phyloP scores from a whole-genome alignment of 2,329 filamentous ascomycete genomes.

The Pleomassaria siparia region DNA sequence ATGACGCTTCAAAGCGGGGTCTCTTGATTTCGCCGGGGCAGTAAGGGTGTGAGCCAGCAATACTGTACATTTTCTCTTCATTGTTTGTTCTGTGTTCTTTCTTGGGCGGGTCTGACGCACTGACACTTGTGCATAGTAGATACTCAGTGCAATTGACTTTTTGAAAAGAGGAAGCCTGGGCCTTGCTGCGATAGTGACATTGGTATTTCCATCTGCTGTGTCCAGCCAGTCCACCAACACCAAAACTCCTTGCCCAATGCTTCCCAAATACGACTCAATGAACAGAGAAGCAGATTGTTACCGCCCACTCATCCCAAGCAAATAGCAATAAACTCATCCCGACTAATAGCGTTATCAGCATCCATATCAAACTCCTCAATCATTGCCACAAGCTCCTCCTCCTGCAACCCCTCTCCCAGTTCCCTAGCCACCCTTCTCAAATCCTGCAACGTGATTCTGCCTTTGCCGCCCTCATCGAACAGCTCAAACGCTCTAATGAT shows the following conservation, averaged over 20 bases:
- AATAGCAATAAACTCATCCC: constrained; percentile 68
- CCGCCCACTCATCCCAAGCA: constrained; percentile 50
- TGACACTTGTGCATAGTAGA: constrained; percentile 42
- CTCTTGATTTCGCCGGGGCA: constrained; percentile 87
- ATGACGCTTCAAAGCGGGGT: constrained; percentile 73
- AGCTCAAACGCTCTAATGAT: constrained; percentile 87
- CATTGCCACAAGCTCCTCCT: constrained; percentile 92
- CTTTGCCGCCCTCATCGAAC: constrained; percentile 92
- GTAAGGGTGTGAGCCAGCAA: constrained; percentile 51
- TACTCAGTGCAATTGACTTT: constrained; percentile 22
- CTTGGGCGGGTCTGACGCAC: constrained; percentile 18
- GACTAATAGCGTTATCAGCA: constrained; percentile 75
- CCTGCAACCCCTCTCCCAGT: constrained; percentile 87
- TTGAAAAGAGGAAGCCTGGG: not conserved
- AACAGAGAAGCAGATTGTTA: not conserved
- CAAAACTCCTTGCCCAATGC: constrained; percentile 2
- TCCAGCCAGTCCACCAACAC: not conserved
- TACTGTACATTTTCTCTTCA: constrained; percentile 35
- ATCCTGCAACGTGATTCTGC: constrained; percentile 86
- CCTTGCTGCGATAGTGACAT: constrained; percentile 3
- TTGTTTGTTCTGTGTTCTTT: constrained; percentile 33
- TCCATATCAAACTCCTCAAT: constrained; percentile 97
- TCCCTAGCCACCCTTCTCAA: constrained; percentile 84
- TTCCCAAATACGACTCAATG: not conserved
- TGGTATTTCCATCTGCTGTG: constrained; percentile 11